Percentiles rank a stretch among this genome's conserved stretches.
These are phyloP conservation scores for Cyclotella distinguenda DNA, from an alignment of 108 stramenopile genomes.

Conservation along the genomic window DNA sequence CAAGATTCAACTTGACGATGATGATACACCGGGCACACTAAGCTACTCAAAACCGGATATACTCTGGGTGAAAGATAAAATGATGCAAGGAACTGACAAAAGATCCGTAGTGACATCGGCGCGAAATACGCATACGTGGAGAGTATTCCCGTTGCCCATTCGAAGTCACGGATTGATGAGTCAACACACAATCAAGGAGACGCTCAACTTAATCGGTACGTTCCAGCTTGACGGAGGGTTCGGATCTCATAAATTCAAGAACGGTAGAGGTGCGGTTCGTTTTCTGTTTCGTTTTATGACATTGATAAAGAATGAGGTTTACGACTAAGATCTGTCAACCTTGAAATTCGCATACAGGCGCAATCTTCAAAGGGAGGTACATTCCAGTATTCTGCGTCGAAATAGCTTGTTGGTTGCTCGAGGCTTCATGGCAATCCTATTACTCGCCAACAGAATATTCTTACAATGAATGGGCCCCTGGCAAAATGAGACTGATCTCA, in stretches of 20 bases:
- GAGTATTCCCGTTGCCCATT: slow-evolving; percentile 75
- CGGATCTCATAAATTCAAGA: slow-evolving; percentile 28
- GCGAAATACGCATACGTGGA: slow-evolving; percentile 61
- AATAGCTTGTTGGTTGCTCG: slow-evolving; percentile 82
- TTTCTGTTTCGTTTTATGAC: too few species aligned
- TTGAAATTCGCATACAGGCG: slow-evolving; percentile 22
- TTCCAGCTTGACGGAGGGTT: slow-evolving; percentile 43
- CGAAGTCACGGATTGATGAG: slow-evolving; percentile 42
- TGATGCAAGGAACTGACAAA: slow-evolving; percentile 63
- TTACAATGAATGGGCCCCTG: slow-evolving; percentile 53
- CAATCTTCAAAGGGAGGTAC: slow-evolving; percentile 55
- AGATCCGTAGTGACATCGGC: slow-evolving; percentile 59
- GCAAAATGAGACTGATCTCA: slow-evolving; percentile 69
- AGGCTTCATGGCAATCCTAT: slow-evolving; percentile 91
- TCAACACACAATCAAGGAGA: slow-evolving; percentile 48
- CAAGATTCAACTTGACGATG: slow-evolving; percentile 10
- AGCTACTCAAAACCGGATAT: slow-evolving; percentile 23
- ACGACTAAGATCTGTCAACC: too few species aligned
- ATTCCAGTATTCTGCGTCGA: slow-evolving; percentile 88
- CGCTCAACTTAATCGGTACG: slow-evolving; percentile 42
- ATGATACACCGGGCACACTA: background rate
- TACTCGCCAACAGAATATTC: slow-evolving; percentile 66
- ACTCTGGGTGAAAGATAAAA: slow-evolving; percentile 42
- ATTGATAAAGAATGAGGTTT: too few species aligned
- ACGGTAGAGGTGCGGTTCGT: slow-evolving; percentile 25